A percentile compares a stretch with the other conserved stretches of the same genome.
These are phyloP conservation scores for Fusarium nodosum DNA, from an alignment of 2,329 filamentous ascomycete genomes.

Conservation along the genomic window DNA sequence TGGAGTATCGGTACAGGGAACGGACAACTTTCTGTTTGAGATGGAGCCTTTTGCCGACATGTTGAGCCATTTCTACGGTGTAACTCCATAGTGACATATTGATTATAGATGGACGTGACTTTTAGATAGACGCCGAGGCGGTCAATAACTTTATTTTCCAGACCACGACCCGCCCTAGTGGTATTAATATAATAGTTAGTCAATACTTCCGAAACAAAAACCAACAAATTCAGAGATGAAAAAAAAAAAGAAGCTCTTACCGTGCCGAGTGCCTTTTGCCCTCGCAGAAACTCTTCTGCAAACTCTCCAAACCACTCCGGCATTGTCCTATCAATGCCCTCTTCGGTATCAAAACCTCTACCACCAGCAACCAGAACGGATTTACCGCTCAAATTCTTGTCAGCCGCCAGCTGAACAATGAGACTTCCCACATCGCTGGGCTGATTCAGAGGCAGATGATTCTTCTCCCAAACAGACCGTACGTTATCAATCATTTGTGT, in stretches of 20 bases:
- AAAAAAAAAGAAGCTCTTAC: background rate
- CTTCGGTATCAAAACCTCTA: background rate
- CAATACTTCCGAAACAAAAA: fast-evolving
- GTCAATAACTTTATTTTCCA: background rate
- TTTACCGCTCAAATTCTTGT: background rate
- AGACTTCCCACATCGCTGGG: background rate
- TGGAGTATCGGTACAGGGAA: background rate
- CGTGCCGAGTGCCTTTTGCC: conserved; percentile 3
- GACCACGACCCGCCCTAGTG: conserved; percentile 4
- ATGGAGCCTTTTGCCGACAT: conserved; percentile 8
- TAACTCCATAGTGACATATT: background rate
- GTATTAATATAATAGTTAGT: fast-evolving
- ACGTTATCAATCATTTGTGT: conserved; percentile 14
- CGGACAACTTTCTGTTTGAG: conserved; percentile 15
- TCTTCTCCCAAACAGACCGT: background rate
- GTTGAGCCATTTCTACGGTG: background rate
- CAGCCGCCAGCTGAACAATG: background rate
- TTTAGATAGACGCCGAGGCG: fast-evolving
- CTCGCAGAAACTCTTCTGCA: background rate
- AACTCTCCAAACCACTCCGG: conserved; percentile 5
- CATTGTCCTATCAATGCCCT: conserved; percentile 6
- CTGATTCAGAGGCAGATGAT: background rate
- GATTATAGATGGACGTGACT: background rate
- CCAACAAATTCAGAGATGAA: no score
- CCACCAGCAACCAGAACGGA: conserved; percentile 9